A percentile compares a stretch with the other conserved stretches of the same genome.
Conservation (phyloP, 148 eudicot genomes). For the Nepenthes gracilis region DNA sequence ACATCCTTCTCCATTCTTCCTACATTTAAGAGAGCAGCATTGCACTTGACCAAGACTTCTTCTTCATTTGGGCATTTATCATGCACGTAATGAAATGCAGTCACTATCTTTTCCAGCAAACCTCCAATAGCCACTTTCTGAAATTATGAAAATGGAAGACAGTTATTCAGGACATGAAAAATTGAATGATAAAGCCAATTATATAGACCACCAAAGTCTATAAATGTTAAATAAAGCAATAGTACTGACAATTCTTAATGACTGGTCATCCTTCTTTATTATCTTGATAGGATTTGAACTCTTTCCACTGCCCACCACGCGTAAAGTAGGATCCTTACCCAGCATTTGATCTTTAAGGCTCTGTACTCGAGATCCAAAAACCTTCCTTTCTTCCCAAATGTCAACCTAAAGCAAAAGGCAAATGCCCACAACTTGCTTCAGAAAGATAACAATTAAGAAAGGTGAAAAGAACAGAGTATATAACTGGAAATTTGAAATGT, state of each 20-base stretch:
- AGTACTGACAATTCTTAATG: conserved; percentile 73
- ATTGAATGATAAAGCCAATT: background rate
- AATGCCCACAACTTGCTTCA: background rate
- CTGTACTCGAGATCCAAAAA: conserved; percentile 92
- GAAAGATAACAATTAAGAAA: too few relatives aligned
- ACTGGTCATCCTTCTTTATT: conserved; percentile 78
- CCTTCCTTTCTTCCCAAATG: conserved; percentile 93
- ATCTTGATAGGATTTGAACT: conserved; percentile 65
- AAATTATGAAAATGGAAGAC: conserved; percentile 12
- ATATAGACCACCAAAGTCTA: conserved; percentile 1
- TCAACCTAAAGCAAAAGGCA: conserved; percentile 37
- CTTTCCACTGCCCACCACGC: conserved; percentile 44
- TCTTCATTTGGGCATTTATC: conserved; percentile 61
- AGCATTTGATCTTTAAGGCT: conserved; percentile 72
- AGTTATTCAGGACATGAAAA: background rate
- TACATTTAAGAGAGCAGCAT: conserved; percentile 28
- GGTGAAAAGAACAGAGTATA: too few relatives aligned
- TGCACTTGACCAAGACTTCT: conserved; percentile 45
- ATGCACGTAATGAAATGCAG: conserved; percentile 62
- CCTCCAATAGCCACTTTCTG: conserved; percentile 89
- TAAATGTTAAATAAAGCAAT: background rate
- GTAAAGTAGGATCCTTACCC: conserved; percentile 42
- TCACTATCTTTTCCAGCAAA: conserved; percentile 65
- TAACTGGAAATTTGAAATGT: too few relatives aligned
- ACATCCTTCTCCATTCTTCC: conserved; percentile 54